Percentiles rank a stretch among this genome's conserved stretches.
phyloP scores from a whole-genome alignment of 2,329 filamentous ascomycete genomes.

The Arthroderma sp. region DNA sequence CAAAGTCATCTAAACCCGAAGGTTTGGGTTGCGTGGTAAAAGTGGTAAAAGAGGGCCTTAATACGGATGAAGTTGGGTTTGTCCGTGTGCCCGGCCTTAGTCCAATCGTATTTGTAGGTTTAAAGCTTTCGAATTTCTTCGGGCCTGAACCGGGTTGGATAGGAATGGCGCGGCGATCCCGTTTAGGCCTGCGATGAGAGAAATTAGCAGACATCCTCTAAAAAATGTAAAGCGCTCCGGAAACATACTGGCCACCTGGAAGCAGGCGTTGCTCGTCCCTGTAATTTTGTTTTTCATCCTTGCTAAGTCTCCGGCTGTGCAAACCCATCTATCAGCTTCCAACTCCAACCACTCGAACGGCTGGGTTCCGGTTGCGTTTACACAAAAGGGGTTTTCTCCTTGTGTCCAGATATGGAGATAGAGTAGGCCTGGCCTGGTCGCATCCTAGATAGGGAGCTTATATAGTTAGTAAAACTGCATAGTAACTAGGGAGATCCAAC shows the following conservation, averaged over 20 bases:
- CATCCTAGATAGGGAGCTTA: not conserved
- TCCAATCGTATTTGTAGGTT: not conserved
- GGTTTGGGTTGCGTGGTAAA: too few species aligned
- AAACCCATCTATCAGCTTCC: constrained; percentile 2
- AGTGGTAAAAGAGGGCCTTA: not conserved
- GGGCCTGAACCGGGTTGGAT: not conserved
- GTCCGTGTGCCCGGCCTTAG: not conserved
- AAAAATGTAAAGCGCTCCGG: not conserved
- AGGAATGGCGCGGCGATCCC: not conserved
- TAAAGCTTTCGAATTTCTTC: constrained; percentile 1
- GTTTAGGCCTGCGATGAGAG: not conserved
- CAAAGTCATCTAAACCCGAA: not conserved
- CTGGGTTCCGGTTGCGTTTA: not conserved
- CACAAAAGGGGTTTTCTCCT: not conserved
- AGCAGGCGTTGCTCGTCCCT: constrained; percentile 3
- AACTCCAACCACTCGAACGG: not conserved
- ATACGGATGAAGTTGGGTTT: not conserved
- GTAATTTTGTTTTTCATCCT: not conserved
- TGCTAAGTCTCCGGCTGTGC: not conserved
- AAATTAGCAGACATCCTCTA: not conserved
- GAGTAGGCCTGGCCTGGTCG: not conserved
- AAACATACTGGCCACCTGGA: not conserved
- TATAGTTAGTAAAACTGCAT: not conserved
- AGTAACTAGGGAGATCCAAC: not conserved
- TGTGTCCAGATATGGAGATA: not conserved